These are phyloP conservation scores for Dalechampia spathulata DNA, from an alignment of 441 rosid genomes.

Conservation along the genomic window DNA sequence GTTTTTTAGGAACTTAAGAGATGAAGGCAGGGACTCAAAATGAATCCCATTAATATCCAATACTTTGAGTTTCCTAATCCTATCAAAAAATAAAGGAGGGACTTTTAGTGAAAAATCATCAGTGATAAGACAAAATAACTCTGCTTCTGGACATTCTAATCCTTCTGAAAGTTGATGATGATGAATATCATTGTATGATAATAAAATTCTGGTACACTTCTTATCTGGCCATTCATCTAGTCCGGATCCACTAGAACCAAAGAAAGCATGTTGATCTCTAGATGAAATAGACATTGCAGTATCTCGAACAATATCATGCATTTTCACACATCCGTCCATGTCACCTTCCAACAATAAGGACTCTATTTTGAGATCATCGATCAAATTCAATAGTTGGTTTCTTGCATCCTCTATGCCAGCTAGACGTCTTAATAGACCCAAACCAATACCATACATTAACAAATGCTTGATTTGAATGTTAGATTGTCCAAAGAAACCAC, in stretches of 20 bases:
- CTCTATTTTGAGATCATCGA: background rate
- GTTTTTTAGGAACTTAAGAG: constrained; percentile 4
- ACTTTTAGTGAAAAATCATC: background rate
- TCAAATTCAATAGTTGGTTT: background rate
- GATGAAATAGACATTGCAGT: background rate
- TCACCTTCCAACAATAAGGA: background rate
- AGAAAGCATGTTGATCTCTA: background rate
- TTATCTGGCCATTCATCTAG: background rate
- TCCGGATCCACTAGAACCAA: no score
- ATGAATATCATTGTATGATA: background rate
- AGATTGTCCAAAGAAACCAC: background rate
- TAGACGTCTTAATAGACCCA: background rate
- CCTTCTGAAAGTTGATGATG: constrained; percentile 1
- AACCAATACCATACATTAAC: background rate
- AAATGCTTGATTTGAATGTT: no score
- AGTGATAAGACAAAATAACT: background rate
- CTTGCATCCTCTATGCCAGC: background rate
- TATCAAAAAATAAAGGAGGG: constrained; percentile 5
- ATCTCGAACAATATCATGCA: constrained; percentile 2
- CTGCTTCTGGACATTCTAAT: constrained; percentile 9
- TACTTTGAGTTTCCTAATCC: constrained; percentile 11
- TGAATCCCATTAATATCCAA: background rate
- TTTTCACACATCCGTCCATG: background rate
- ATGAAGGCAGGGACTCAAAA: constrained; percentile 6
- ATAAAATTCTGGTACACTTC: background rate